phyloP scores from a whole-genome alignment of 2,329 filamentous ascomycete species.

The Nemania sp. region DNA sequence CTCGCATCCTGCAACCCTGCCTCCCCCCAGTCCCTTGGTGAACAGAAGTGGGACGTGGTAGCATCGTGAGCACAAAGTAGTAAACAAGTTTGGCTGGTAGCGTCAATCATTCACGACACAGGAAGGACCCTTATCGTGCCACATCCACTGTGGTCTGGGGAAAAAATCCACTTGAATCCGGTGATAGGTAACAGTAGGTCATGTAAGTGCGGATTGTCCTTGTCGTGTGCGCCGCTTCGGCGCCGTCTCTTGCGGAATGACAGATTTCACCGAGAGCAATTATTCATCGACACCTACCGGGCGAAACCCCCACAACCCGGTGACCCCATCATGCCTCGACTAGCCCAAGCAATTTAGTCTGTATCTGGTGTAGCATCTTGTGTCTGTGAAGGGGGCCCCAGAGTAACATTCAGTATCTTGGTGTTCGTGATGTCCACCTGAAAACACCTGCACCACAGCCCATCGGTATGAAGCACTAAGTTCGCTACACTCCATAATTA shows the following conservation, averaged over 20 bases:
- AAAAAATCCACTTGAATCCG: constrained; percentile 12
- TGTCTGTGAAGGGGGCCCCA: constrained; percentile 3
- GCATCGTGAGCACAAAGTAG: constrained; percentile 19
- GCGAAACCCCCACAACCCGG: not conserved
- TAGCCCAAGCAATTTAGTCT: not conserved
- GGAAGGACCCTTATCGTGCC: constrained; percentile 9
- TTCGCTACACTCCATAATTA: not conserved
- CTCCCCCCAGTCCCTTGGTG: too few relatives aligned
- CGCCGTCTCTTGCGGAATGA: constrained; percentile 9
- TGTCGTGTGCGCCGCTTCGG: too few relatives aligned
- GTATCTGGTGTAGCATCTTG: not conserved
- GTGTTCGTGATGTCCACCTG: constrained; percentile 7
- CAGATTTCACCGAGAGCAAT: constrained; percentile 16
- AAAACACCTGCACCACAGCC: constrained; percentile 4
- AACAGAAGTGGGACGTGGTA: constrained; percentile 16
- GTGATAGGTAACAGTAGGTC: too few relatives aligned
- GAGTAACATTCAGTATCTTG: constrained; percentile 7
- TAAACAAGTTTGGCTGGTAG: constrained; percentile 9
- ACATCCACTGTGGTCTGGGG: constrained; percentile 22
- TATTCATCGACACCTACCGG: not conserved
- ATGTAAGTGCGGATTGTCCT: too few relatives aligned
- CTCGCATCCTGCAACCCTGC: constrained; percentile 1
- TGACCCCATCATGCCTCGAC: not conserved
- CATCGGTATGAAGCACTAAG: not conserved
- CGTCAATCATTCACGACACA: constrained; percentile 12